phyloP scores from a whole-genome alignment of 139 green algal genomes.

The Ettlia oleoabundans region DNA sequence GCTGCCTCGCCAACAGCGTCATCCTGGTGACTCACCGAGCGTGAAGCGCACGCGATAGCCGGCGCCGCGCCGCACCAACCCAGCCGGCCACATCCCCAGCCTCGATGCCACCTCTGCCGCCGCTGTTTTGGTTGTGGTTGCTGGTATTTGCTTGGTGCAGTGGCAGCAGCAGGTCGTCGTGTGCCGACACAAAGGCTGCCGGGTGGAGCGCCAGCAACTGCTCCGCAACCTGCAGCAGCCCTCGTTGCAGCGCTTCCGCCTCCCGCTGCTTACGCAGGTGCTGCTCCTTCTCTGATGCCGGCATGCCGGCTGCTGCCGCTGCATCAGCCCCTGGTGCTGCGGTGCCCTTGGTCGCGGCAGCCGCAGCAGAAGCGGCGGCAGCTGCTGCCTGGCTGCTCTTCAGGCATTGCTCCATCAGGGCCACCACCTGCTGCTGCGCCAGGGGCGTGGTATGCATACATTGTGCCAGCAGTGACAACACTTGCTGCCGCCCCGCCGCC shows the following conservation, averaged over 20 bases:
- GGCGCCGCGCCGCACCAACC: background rate
- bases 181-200: slow-evolving; percentile 22
- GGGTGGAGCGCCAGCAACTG: slow-evolving; percentile 5
- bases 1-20: background rate
- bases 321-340: background rate
- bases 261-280: background rate
- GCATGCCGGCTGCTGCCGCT: background rate
- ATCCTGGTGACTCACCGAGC: background rate
- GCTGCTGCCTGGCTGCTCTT: slow-evolving; percentile 4
- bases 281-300: background rate
- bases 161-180: slow-evolving; percentile 11
- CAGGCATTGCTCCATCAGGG: background rate
- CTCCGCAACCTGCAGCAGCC: background rate
- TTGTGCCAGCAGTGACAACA: background rate
- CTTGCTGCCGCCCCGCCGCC: background rate
- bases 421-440: slow-evolving; percentile 23
- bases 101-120: too few relatives aligned
- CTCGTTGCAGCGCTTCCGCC: background rate
- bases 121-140: background rate
- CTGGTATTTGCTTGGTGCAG: background rate
- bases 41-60: slow-evolving; percentile 9
- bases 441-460: background rate
- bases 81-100: background rate
- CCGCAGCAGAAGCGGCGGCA: background rate
- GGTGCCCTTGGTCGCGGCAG: too few relatives aligned